Percentiles rank a stretch among this genome's conserved stretches.
These are phyloP conservation scores for Furcasterigmium sp. DNA, from an alignment of 2,329 filamentous ascomycete species.

Conservation along the genomic window DNA sequence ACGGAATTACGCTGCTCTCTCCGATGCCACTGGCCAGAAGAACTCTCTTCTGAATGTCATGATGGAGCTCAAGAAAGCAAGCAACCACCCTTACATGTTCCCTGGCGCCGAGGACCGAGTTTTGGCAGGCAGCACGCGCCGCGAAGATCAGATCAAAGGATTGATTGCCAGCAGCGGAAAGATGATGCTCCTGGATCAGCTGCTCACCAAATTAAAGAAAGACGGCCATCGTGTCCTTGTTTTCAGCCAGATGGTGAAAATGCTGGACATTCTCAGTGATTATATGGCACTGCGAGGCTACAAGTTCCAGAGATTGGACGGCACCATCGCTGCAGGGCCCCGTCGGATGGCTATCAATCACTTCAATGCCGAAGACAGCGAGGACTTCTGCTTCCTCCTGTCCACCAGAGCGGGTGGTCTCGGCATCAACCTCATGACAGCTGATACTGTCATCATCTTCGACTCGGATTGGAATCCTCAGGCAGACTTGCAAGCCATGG, in stretches of 20 bases:
- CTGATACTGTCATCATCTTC: conserved; percentile 95
- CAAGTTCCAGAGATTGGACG: conserved; percentile 89
- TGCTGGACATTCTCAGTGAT: conserved; percentile 93
- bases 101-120: conserved; percentile 88
- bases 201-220: conserved; percentile 88
- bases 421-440: conserved; percentile 99
- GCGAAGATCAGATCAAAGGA: conserved; percentile 87
- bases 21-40: conserved; percentile 87
- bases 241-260: conserved; percentile 99
- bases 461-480: conserved; percentile 99
- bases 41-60: conserved; percentile 96
- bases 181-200: conserved; percentile 96
- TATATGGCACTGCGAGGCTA: conserved; percentile 93
- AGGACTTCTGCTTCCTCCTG: conserved; percentile 92
- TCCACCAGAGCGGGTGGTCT: conserved; percentile 94
- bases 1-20: conserved; percentile 90
- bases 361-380: conserved; percentile 94
- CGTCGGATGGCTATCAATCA: conserved; percentile 94
- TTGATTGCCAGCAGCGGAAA: conserved; percentile 97
- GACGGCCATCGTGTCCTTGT: conserved; percentile 95
- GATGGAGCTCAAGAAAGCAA: conserved; percentile 99
- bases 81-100: conserved; percentile 98
- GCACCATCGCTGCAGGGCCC: conserved; percentile 83
- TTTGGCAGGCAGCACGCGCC: conserved; percentile 69
- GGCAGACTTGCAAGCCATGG: conserved; percentile 97